Base-by-base conservation (phyloP, 495 filamentous ascomycete genomes). In the Extremus antarcticus region DNA sequence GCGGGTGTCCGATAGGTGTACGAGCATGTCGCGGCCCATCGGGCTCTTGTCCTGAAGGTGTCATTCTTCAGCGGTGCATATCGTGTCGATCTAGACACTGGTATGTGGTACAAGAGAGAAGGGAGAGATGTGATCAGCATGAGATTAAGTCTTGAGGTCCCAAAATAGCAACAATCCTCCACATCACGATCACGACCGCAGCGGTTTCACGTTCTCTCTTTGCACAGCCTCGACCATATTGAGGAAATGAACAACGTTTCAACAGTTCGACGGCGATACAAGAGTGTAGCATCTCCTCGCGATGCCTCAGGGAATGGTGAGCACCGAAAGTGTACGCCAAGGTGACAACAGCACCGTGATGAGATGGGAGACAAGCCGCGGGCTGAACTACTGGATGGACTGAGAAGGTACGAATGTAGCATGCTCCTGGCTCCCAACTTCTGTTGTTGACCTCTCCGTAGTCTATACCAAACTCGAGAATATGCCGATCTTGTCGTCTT, bases 391-490 rank as follows among this genome's bases (percentile, higher is more conserved):
- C 25, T 55, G 15, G 21, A 25, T 2, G 53, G 21, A 15, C 23
- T 55, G 24, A 43, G 47, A 21, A 49, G 43, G 53, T 48, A 20
- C 35, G 53, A 40, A 21, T 3, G 41, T 21, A 39, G 35, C 35
- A 39, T 9, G 9, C 9, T 39, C 35, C n/a, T 39, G 35, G 9
- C 35, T n/a, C n/a, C n/a, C n/a, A 9, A 39, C 35, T 9, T 39
- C 35, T 17, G 13, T 35, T 21, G 41, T 21, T 24, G 4, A 29
- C 11, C n/a, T 1, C 8, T 49, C 4, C 17, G 23, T 35, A 55
- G 53, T 29, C 46, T 55, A n/a, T 55, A 55, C 35, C 29, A 32
- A n/a, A 49, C 53, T 39, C 53, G 53, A 21, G 53, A 55, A n/a
- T 55, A 55, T 29, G 20, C 53, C 47, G 53, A 55, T 23, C 53